Base-by-base conservation (phyloP, 768 basidiomycete species). In the Crepidotus variabilis region DNA sequence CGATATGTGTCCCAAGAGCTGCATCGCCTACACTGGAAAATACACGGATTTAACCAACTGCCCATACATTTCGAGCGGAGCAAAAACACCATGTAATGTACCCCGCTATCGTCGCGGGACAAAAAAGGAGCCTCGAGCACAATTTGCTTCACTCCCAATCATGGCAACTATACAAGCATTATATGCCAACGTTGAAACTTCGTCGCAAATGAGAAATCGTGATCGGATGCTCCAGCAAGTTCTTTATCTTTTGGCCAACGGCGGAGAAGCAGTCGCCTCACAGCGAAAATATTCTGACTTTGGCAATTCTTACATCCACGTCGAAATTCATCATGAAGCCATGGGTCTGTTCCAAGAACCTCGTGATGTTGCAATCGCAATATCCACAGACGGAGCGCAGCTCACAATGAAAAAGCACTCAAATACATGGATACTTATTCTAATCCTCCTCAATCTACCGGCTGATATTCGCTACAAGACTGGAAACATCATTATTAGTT, bases 371-470 rank as follows among this genome's bases (percentile, higher is more conserved):
- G 61, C 61, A 21, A 61, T 65, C 45, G 63, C 61, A 20, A 48
- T 68, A 5, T 69, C 68, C 16, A 63, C 60, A 6, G 67, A 69
- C 64, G 67, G 67, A 6, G 69, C 69, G 16, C 67, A 69, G 50
- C 56, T 71, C 11, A 69, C 68, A 33, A 62, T 69, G 61, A 71
- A 71, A 45, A 71, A 71, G 45, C 67, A 69, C 10, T 70, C 67
- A 0, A 64, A 66, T 34, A 65, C 62, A 9, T 70, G 67, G 67
- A 47, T 70, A 8, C 39, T 67, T 2, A 59, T 67, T 49, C n/a
- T 69, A 0, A 62, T 65, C 10, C 20, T 69, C 3, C 60, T 70
- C 18, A 69, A 69, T 47, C 52, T 69, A 5, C 63, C 67, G 20
- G 57, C 66, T n/a, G 58, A 60, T 32, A 55, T 69, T 8, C 63